These are phyloP conservation scores for Chalciporus sp. DNA, from an alignment of 1,284 basidiomycete species.

Conservation along the genomic window DNA sequence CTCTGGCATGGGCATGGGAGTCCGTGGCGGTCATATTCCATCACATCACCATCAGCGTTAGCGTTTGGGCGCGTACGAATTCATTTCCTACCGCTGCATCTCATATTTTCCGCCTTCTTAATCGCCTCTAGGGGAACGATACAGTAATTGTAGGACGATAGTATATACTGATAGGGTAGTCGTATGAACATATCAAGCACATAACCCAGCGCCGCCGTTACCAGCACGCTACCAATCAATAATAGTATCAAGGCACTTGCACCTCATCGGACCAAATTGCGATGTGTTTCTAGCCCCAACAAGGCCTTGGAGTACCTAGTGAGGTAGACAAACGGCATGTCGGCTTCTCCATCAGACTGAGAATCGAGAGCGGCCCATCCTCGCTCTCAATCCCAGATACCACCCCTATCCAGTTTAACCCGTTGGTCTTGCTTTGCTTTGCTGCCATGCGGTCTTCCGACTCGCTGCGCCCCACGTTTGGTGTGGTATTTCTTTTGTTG, in stretches of 20 bases:
- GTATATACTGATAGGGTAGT: constrained; percentile 7
- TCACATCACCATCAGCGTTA: constrained; percentile 13
- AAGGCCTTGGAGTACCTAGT: background rate
- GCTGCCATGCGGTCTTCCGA: constrained; percentile 77
- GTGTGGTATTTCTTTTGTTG: constrained; percentile 76
- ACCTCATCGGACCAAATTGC: background rate
- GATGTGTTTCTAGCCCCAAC: background rate
- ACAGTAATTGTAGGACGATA: constrained; percentile 27
- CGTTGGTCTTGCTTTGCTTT: constrained; percentile 81
- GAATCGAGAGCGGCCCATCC: constrained; percentile 1
- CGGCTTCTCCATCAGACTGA: constrained; percentile 8
- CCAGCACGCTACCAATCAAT: background rate
- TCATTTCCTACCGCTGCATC: background rate
- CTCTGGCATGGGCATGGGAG: constrained; percentile 33
- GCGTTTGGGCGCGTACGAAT: background rate
- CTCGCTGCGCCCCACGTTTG: constrained; percentile 62
- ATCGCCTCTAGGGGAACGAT: constrained; percentile 4
- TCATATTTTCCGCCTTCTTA: background rate
- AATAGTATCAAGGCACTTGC: background rate
- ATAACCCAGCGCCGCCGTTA: background rate
- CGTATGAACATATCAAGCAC: constrained; percentile 13
- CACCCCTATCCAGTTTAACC: constrained; percentile 63
- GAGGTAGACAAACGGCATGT: background rate
- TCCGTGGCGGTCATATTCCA: constrained; percentile 19
- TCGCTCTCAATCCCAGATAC: constrained; percentile 58